Percentiles rank a stretch among this genome's conserved stretches.
These are phyloP conservation scores for Hanseniaspora taiwanica DNA, from an alignment of 805 yeast genomes.

Conservation along the genomic window DNA sequence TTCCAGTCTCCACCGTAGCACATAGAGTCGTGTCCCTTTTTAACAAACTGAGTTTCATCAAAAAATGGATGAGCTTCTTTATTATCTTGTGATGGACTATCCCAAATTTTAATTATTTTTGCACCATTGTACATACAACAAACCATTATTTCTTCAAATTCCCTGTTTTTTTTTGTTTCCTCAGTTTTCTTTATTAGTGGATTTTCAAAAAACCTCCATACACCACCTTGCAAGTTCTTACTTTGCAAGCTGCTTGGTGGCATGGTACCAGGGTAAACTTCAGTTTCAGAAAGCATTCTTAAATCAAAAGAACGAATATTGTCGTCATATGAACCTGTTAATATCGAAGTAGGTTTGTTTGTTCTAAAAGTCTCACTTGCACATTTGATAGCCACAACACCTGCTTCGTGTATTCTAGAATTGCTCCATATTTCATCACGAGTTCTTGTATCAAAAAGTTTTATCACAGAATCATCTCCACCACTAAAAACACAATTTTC, in stretches of 20 bases:
- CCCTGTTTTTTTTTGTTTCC: conserved; percentile 1
- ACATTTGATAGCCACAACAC: conserved; percentile 70
- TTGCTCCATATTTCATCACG: conserved; percentile 21
- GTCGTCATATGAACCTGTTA: conserved; percentile 92
- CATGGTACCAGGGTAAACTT: conserved; percentile 33
- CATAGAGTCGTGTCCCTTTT: conserved; percentile 76
- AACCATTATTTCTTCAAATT: conserved; percentile 42
- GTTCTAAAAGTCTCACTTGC: conserved; percentile 16
- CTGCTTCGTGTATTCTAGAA: conserved; percentile 69
- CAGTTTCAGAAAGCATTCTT: conserved; percentile 34
- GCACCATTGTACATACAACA: conserved; percentile 98
- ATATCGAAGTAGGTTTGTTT: conserved; percentile 16
- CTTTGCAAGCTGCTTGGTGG: conserved; percentile 33
- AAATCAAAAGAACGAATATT: conserved; percentile 55
- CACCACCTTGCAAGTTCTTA: conserved; percentile 76
- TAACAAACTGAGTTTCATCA: conserved; percentile 23
- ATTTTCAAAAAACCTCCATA: conserved; percentile 73
- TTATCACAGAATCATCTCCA: conserved; percentile 74
- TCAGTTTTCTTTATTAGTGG: too few relatives aligned
- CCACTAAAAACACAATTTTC: conserved; percentile 62
- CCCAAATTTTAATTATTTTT: conserved; percentile 36
- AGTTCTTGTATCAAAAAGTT: conserved; percentile 56
- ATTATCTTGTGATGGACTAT: conserved; percentile 8
- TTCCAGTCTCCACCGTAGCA: conserved; percentile 94
- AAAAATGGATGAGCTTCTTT: conserved; percentile 25